Evolutionary conservation across 2,329 filamentous ascomycete genomes (phyloP), one percentile per base, ranked within the genome.

Genomic region (Xylaria sp.): DNA sequence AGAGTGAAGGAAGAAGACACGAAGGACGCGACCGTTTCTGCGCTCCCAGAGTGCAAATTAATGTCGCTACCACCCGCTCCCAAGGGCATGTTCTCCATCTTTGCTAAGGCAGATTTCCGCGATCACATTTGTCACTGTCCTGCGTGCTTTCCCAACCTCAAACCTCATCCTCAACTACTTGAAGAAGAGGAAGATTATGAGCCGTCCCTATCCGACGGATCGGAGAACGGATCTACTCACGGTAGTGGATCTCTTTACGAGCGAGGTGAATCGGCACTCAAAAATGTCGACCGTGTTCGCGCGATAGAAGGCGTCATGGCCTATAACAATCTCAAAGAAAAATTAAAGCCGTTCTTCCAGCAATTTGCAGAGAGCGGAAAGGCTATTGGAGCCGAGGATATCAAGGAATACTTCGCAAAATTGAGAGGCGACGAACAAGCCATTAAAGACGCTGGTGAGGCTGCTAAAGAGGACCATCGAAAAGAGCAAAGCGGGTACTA

Each of bases 261-360:
- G 59, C 92, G 94, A 21, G 96, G 96, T 55, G 96, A 99, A 82
- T 95, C 93, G 57, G 95, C 94, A 0, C 86, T 99, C 32, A 93
- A 91, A 78, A 97, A 93, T 75, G 91, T 99, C 65, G 96, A 99
- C 78, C 92, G 96, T 1, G 95, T 98, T 8, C 87, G 91, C 16
- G 96, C 96, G 4, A 97, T 99, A 65, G 93, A 99, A 79, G 96
- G 96, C 18, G 95, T 97, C 54, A 98, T 98, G 94, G 95, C 94
- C 0, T 99, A 98, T 81, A 98, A 98, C 76, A 92, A 97, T 76
- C 87, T 99, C 69, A 96, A 97, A 78, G 94, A 98, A 77, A 94
- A 95, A 78, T 89, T 99, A n/a, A 97, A 95, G 84, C 91, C 91
- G 0, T 98, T 99, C 79, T 89, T 99, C 76, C 90, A 94, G 81